Evolutionary conservation across 164 flowering plant genomes (phyloP), one percentile per base, ranked within the genome.

Genomic region (Santalum album): DNA sequence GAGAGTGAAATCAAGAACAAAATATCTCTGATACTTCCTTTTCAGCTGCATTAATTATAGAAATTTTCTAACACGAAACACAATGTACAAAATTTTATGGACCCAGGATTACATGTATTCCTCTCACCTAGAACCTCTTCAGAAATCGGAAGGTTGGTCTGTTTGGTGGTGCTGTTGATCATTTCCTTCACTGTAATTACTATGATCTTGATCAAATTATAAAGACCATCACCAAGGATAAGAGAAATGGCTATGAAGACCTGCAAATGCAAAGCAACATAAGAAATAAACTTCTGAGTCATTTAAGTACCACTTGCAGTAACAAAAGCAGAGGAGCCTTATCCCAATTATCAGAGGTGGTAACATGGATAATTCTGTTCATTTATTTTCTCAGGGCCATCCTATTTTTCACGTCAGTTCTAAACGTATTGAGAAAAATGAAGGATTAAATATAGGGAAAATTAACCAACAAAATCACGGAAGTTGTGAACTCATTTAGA

Each of bases 141-240:
- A 52, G 69, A 29, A 40, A 80, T 58, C 51, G 98, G 96, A 66
- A 92, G 81, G 61, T 59, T 58, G 19, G 55, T 61, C 40, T 67
- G 47, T 52, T 67, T 78, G 49, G 73, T 65, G 58, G 68, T 68
- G 57, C 44, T 68, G 49, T 65, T 76, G 62, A 67, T 65, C 42
- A 89, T 53, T 71, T 85, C 95, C 71, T 67, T 92, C 1, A 64
- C 18, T 27, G 96, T 83, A 42, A 87, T 55, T 22, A 66, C 47
- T 62, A 94, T 70, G 64, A 90, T 90, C 83, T 94, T 94, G 61
- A 94, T 64, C 79, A 94, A 70, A 73, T 90, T 90, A 68, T 94
- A 94, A 36, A 94, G 74, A 38, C 99, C 97, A 73, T 94, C 99
- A 7, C 99, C 97, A 45, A 94, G 90, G 51, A 94, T 82, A 42